Percentiles rank a stretch among this genome's conserved stretches.
Conservation (phyloP, 768 basidiomycete genomes). For the Mrakia gelida region DNA sequence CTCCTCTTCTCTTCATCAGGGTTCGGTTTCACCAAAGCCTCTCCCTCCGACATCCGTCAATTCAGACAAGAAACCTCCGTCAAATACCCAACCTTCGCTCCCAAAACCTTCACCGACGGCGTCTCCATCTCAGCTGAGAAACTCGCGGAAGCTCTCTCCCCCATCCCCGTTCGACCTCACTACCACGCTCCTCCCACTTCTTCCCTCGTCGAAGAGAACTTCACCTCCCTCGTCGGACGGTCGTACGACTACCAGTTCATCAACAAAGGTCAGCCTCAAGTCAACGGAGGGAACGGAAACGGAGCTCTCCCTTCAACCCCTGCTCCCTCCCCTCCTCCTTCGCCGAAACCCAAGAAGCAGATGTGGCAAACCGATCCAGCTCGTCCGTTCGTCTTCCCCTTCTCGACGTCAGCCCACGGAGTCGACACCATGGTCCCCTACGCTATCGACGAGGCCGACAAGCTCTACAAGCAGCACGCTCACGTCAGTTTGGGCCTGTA, state of each 20-base stretch:
- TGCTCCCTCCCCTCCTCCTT: constrained; percentile 72
- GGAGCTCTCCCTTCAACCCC: constrained; percentile 64
- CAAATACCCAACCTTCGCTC: constrained; percentile 91
- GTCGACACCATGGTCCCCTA: constrained; percentile 77
- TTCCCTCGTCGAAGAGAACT: constrained; percentile 20
- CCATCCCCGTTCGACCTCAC: constrained; percentile 88
- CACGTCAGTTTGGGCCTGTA: constrained; percentile 78
- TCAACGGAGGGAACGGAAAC: not conserved
- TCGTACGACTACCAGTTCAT: not conserved
- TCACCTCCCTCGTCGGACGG: constrained; percentile 21
- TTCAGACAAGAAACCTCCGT: constrained; percentile 87
- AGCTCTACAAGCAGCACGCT: constrained; percentile 82
- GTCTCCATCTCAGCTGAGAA: constrained; percentile 49
- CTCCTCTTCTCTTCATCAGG: constrained; percentile 31
- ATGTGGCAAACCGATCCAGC: constrained; percentile 96
- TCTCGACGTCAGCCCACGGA: constrained; percentile 57
- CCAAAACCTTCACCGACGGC: constrained; percentile 41
- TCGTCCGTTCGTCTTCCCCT: constrained; percentile 91
- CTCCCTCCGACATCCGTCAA: constrained; percentile 80
- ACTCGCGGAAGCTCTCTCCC: constrained; percentile 84
- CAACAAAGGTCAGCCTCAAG: not conserved
- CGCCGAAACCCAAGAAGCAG: constrained; percentile 89
- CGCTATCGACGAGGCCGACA: constrained; percentile 92
- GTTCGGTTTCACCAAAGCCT: constrained; percentile 69
- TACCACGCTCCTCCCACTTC: constrained; percentile 60